A percentile compares a stretch with the other conserved stretches of the same genome.
Conservation (phyloP, 2,329 filamentous ascomycete species). For the Sclerotinia spermophila region DNA sequence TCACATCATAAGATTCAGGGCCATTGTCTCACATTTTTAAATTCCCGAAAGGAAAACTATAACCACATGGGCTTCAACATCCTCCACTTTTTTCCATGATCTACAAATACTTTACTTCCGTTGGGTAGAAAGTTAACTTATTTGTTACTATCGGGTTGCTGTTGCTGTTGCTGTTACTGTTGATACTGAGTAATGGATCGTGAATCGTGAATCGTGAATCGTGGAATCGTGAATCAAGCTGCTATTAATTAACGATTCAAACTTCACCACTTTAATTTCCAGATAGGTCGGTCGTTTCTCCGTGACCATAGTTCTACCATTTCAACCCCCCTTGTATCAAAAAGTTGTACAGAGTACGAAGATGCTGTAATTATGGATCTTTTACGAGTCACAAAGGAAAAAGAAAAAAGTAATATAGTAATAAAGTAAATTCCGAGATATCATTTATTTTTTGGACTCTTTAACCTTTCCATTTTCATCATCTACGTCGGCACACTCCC, state of each 20-base stretch:
- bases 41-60: not conserved
- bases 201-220: too few species aligned
- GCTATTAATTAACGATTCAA: not conserved
- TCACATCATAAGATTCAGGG: constrained; percentile 14
- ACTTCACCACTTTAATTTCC: constrained; percentile 13
- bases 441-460: not conserved
- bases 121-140: not conserved
- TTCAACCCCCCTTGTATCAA: not conserved
- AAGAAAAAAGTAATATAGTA: too few species aligned
- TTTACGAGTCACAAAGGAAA: not conserved
- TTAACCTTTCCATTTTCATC: constrained; percentile 7
- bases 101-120: not conserved
- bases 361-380: not conserved
- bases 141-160: constrained; percentile 3
- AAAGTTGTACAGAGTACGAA: not conserved
- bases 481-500: not conserved
- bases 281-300: not conserved
- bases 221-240: not conserved
- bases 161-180: too few species aligned
- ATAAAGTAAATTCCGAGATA: not conserved
- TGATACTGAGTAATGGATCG: too few species aligned
- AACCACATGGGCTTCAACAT: constrained; percentile 7
- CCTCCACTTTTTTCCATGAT: not conserved
- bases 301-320: not conserved
- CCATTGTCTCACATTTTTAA: constrained; percentile 9